A percentile compares a stretch with the other conserved stretches of the same genome.
phyloP scores from a whole-genome alignment of 345 rosid genomes.

The Melaleuca alternifolia region DNA sequence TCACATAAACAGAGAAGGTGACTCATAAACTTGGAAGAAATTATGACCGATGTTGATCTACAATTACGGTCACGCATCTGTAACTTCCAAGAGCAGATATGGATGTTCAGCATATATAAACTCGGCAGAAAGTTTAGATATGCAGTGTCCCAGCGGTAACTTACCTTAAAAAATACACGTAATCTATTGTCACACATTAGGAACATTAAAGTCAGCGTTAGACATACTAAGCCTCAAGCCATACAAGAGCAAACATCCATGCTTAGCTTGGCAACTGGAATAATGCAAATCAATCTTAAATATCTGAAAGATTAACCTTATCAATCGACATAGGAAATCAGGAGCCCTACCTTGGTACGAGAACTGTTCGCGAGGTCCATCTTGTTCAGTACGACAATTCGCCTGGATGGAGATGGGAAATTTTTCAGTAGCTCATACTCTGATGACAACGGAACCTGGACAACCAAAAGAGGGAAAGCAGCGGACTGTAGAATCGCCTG shows the following conservation, averaged over 20 bases:
- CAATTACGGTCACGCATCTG: not conserved
- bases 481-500: not conserved
- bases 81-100: not conserved
- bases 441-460: constrained; percentile 59
- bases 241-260: not conserved
- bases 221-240: not conserved
- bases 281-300: not conserved
- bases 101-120: not conserved
- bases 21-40: not conserved
- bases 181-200: not conserved
- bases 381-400: constrained; percentile 65
- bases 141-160: not conserved
- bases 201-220: not conserved
- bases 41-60: not conserved
- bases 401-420: constrained; percentile 9
- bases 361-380: constrained; percentile 54
- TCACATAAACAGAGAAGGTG: not conserved
- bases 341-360: constrained; percentile 19
- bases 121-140: not conserved
- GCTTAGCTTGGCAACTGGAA: not conserved
- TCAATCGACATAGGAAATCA: not conserved
- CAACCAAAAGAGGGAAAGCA: not conserved
- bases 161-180: not conserved
- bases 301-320: not conserved
- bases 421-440: constrained; percentile 36